phyloP scores from a whole-genome alignment of 768 basidiomycete species.

The Podaxis sp. region DNA sequence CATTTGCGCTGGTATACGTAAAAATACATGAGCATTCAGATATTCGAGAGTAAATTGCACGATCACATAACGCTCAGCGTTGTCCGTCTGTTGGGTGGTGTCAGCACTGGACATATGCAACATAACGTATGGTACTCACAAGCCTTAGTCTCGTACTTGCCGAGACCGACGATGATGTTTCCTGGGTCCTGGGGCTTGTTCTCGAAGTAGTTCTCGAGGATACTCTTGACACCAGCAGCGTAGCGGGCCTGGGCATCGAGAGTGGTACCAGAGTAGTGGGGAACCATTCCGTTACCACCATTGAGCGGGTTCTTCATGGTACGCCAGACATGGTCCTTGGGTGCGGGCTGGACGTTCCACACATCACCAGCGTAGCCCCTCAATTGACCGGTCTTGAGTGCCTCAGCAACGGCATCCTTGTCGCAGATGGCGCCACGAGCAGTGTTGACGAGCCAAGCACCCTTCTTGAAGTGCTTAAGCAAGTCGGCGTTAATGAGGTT shows the following conservation, averaged over 20 bases:
- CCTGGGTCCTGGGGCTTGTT: conserved; percentile 65
- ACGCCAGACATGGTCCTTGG: conserved; percentile 83
- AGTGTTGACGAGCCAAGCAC: conserved; percentile 90
- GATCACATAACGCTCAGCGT: conserved; percentile 28
- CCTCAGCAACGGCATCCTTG: conserved; percentile 73
- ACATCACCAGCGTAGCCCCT: conserved; percentile 67
- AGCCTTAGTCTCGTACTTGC: conserved; percentile 47
- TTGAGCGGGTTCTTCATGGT: conserved; percentile 75
- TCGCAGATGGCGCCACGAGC: conserved; percentile 91
- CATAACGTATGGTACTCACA: conserved; percentile 26
- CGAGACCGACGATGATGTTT: conserved; percentile 77
- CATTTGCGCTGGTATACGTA: not conserved
- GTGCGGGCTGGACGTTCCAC: conserved; percentile 86
- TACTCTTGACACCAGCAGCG: conserved; percentile 64
- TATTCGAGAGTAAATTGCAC: not conserved
- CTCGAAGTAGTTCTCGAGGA: conserved; percentile 66
- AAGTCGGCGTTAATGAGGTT: conserved; percentile 81
- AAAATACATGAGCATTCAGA: not conserved
- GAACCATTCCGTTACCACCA: conserved; percentile 87
- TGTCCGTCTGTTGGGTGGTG: conserved; percentile 38
- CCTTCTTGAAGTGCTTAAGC: conserved; percentile 86
- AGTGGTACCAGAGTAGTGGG: conserved; percentile 85
- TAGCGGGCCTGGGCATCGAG: conserved; percentile 89
- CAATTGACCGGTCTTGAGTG: conserved; percentile 73
- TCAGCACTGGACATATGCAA: not conserved